Base-by-base conservation (phyloP, 768 basidiomycete genomes). In the Lactarius vividus region DNA sequence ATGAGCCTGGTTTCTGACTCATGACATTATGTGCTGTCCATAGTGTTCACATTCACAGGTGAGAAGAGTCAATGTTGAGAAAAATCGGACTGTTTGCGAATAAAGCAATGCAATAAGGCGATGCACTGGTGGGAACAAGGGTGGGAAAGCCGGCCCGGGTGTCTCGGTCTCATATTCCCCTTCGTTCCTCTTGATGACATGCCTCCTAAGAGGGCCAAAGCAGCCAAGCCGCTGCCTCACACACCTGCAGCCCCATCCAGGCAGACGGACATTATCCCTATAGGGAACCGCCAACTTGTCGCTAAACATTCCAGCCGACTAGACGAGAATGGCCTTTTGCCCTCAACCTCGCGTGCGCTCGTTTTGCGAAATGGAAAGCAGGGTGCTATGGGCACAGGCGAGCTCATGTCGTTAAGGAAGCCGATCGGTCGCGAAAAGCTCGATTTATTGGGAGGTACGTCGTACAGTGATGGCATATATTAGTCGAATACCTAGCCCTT, bases 351-450 rank as follows among this genome's bases (percentile, higher is more conserved):
- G n/a, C 85, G 87, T 52, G 91, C 91, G 31, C 81, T 92, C 61
- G 74, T 91, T 62, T 76, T 92, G 68, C 84, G 91, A 68, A 88
- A 91, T 71, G 88, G 87, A 49, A 92, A 91, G 72, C 76, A 88
- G 75, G 91, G 89, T 15, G 80, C 88, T 33, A 81, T 81, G 61
- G 90, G 91, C 49, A 85, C 85, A 6, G 89, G 89, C 20, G 89
- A 91, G 75, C 23, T 91, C 54, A 74, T 86, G 56, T 75, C 83
- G 55, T 78, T 80, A 61, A 82, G 77, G 29, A 88, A 82, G 72
- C 83, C 91, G 68, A 86, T 82, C 57, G 92, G 92, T 1, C 82
- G 88, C 71, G 91, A 92, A 75, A 92, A 92, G 72, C 79, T 94
- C 35, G 89, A 91, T 74, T 80, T 92, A 29, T 77, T 92, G 35